phyloP scores from a whole-genome alignment of 1,284 basidiomycete genomes.

The Leccinum insolens region DNA sequence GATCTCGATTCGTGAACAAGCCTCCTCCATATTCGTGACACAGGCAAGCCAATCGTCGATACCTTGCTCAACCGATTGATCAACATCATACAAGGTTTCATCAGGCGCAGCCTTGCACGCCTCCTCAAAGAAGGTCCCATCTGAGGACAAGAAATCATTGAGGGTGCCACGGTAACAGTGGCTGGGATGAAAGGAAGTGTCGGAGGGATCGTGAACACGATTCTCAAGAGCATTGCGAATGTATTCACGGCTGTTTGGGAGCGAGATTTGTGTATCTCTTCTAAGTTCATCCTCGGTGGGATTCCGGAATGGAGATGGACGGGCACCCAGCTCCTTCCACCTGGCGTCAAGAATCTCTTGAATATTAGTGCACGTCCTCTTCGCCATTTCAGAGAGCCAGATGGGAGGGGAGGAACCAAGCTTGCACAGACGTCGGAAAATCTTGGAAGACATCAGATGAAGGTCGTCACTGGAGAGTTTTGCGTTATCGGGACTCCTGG shows the following conservation, averaged over 20 bases:
- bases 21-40: constrained; percentile 9
- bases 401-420: no score
- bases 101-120: constrained; percentile 17
- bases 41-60: constrained; percentile 28
- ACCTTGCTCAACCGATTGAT: constrained; percentile 29
- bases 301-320: neutral
- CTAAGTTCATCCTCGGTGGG: neutral
- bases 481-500: neutral
- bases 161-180: constrained; percentile 20
- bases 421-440: no score
- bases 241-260: constrained; percentile 32
- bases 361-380: constrained; percentile 16
- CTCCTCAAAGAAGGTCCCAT: constrained; percentile 20
- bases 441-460: no score
- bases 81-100: constrained; percentile 39
- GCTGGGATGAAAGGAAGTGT: constrained; percentile 18
- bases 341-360: constrained; percentile 6
- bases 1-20: neutral
- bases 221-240: constrained; percentile 22
- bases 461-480: neutral
- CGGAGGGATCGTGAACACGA: no score
- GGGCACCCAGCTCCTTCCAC: constrained; percentile 30
- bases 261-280: constrained; percentile 7
- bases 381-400: constrained; percentile 23
- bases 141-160: constrained; percentile 21